A percentile compares a stretch with the other conserved stretches of the same genome.
Conservation (phyloP, 305 asterid species). For the Ilex paraguariensis region DNA sequence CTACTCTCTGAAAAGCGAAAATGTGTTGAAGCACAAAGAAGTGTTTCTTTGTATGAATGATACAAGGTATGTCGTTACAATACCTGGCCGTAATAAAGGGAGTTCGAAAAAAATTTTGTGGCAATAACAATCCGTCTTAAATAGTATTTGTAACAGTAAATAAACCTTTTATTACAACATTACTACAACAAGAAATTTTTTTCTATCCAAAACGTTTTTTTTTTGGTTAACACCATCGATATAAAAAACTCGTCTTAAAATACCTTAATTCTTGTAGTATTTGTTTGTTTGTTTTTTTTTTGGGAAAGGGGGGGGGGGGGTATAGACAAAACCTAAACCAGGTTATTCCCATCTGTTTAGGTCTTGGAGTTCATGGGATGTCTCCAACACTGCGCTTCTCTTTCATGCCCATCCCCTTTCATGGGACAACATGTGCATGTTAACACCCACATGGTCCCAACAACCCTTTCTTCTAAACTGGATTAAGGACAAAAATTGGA, state of each 20-base stretch:
- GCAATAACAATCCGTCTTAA: too few species aligned
- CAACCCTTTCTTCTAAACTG: background rate
- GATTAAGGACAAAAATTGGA: background rate
- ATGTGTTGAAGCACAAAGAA: background rate
- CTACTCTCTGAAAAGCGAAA: slow-evolving; percentile 8
- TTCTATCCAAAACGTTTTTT: too few species aligned
- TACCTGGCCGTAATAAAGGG: too few species aligned
- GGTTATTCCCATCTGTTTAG: background rate
- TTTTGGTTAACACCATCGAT: too few species aligned
- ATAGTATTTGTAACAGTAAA: too few species aligned
- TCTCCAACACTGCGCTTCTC: background rate
- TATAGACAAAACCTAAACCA: background rate
- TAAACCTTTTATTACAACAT: too few species aligned
- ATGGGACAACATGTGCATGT: background rate
- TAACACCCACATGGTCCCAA: background rate
- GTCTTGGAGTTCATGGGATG: background rate
- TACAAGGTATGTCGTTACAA: too few species aligned
- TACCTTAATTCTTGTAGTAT: too few species aligned
- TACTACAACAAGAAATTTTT: too few species aligned
- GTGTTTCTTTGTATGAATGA: background rate
- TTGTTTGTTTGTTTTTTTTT: background rate
- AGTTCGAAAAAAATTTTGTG: too few species aligned
- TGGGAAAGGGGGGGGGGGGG: background rate
- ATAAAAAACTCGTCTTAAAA: too few species aligned
- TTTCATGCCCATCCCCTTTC: background rate